Percentiles rank a stretch among this genome's conserved stretches.
Conservation (phyloP, 176 grass and related monocot genomes). For the Cenchrus purpureus region DNA sequence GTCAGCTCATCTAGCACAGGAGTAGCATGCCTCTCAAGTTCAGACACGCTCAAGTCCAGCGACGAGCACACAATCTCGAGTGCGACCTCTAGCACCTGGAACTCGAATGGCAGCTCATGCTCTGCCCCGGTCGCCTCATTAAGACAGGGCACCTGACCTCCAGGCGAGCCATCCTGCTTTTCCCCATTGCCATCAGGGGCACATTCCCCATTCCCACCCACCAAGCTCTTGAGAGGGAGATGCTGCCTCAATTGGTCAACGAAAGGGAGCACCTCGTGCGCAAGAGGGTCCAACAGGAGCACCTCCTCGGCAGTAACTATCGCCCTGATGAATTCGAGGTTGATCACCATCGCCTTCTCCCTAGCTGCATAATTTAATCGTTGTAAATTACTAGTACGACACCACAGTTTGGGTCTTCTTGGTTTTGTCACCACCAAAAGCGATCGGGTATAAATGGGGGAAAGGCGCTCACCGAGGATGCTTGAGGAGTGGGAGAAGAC, state of each 20-base stretch:
- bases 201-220: slow-evolving; percentile 40
- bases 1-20: slow-evolving; percentile 92
- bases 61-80: slow-evolving; percentile 71
- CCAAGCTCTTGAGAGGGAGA: slow-evolving; percentile 61
- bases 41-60: slow-evolving; percentile 66
- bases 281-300: slow-evolving; percentile 80
- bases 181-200: slow-evolving; percentile 34
- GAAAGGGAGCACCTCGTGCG: slow-evolving; percentile 82
- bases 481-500: slow-evolving; percentile 96
- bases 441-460: not conserved
- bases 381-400: slow-evolving; percentile 5
- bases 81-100: slow-evolving; percentile 95
- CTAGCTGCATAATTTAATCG: slow-evolving; percentile 65
- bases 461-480: slow-evolving; percentile 75
- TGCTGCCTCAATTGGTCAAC: slow-evolving; percentile 82
- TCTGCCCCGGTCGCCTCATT: slow-evolving; percentile 65
- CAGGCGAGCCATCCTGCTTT: slow-evolving; percentile 35
- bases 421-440: slow-evolving; percentile 9
- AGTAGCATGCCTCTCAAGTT: slow-evolving; percentile 77
- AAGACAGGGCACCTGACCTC: slow-evolving; percentile 37
- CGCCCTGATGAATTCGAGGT: slow-evolving; percentile 88
- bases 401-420: not conserved
- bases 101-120: slow-evolving; percentile 89
- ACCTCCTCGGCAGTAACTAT: slow-evolving; percentile 94
- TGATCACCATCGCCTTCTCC: slow-evolving; percentile 94